phyloP scores from a whole-genome alignment of 805 yeast genomes.

The Hanseniaspora lachancei region DNA sequence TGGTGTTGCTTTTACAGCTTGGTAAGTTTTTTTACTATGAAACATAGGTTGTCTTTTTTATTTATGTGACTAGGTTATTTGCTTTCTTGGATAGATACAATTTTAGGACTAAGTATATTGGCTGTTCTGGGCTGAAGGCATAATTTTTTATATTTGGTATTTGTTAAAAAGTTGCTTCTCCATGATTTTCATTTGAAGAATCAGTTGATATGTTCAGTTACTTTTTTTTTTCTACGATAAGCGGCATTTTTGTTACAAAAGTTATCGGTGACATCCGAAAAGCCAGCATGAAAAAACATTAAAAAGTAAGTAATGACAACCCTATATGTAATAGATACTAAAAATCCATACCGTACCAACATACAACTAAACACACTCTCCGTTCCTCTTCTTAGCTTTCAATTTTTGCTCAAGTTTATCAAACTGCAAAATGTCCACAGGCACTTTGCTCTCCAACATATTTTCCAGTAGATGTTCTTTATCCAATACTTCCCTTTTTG shows the following conservation, averaged over 20 bases:
- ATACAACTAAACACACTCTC: neutral
- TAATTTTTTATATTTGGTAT: too few relatives aligned
- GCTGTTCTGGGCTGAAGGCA: too few relatives aligned
- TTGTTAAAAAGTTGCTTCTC: too few relatives aligned
- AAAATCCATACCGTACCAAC: neutral
- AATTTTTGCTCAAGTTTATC: conserved; percentile 7
- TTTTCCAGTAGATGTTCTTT: neutral
- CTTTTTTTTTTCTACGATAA: neutral
- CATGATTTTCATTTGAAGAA: too few relatives aligned
- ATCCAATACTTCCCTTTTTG: neutral
- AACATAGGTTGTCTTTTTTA: neutral
- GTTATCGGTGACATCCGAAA: conserved; percentile 1
- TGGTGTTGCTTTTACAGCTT: conserved; percentile 4
- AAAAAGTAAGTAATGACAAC: too few relatives aligned
- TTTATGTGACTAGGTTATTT: too few relatives aligned
- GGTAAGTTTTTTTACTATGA: neutral
- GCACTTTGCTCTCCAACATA: neutral
- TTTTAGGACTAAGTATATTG: too few relatives aligned
- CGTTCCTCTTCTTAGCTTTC: neutral
- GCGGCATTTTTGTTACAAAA: neutral
- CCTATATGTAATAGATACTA: too few relatives aligned
- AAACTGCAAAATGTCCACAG: conserved; percentile 6
- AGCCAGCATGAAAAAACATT: too few relatives aligned
- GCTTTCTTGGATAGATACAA: too few relatives aligned
- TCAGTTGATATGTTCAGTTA: too few relatives aligned